Conservation (phyloP, 345 rosid genomes). For the Arabidopsis thaliana region DNA sequence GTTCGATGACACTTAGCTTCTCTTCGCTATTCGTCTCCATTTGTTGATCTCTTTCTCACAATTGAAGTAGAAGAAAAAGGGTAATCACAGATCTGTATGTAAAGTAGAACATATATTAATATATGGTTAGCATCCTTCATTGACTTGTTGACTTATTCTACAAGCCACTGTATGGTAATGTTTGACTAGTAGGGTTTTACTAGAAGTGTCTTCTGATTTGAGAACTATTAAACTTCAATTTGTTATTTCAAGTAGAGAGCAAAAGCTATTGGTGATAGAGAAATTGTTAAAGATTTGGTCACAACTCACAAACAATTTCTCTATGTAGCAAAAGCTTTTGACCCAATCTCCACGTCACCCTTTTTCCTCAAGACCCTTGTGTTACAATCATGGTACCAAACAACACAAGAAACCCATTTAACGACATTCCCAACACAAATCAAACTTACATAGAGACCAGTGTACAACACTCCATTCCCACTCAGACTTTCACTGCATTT, state of each 20-base stretch:
- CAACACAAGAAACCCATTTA: constrained; percentile 50
- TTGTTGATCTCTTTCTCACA: neutral
- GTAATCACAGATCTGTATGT: neutral
- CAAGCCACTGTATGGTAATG: neutral
- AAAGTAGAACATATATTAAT: neutral
- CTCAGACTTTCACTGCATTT: constrained; percentile 23
- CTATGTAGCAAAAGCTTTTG: neutral
- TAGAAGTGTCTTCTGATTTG: neutral
- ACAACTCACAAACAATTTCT: neutral
- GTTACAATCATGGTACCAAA: constrained; percentile 5
- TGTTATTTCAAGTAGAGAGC: neutral
- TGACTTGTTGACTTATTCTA: constrained; percentile 15
- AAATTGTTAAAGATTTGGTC: neutral
- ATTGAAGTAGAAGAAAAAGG: neutral
- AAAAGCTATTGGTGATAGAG: neutral
- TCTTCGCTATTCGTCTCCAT: constrained; percentile 31
- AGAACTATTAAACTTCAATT: neutral
- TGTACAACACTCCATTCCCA: constrained; percentile 26
- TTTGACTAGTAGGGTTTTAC: neutral
- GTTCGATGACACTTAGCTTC: constrained; percentile 42
- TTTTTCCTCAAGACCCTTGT: constrained; percentile 21
- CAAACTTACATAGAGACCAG: constrained; percentile 15
- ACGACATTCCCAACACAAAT: constrained; percentile 39
- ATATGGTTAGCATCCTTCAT: neutral
- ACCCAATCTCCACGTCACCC: neutral